A percentile compares a stretch with the other conserved stretches of the same genome.
Conservation (phyloP, 345 rosid species). For the Trapa bicornis region DNA sequence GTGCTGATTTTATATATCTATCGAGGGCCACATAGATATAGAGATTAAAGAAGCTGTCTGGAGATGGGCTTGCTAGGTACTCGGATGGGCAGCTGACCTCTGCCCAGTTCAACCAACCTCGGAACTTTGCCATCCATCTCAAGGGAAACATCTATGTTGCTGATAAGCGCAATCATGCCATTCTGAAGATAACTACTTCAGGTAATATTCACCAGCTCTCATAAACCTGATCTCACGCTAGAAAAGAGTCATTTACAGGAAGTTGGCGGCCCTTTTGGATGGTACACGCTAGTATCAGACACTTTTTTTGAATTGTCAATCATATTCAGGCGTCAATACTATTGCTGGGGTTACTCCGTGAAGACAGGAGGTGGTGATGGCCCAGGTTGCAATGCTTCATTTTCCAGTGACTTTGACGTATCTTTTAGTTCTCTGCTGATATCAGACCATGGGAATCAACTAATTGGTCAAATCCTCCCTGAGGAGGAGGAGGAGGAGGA, state of each 20-base stretch:
- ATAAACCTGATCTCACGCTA: background rate
- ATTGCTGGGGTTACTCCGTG: conserved; percentile 45
- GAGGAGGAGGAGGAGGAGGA: conserved; percentile 60
- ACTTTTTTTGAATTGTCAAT: background rate
- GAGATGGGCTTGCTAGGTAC: conserved; percentile 24
- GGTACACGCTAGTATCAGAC: background rate
- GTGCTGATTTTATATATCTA: background rate
- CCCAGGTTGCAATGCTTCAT: conserved; percentile 61
- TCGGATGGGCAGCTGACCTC: conserved; percentile 35
- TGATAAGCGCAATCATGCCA: conserved; percentile 37
- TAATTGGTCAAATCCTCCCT: conserved; percentile 46
- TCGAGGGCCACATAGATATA: conserved; percentile 17
- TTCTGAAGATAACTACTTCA: conserved; percentile 47
- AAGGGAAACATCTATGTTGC: conserved; percentile 65
- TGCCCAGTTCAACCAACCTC: conserved; percentile 41
- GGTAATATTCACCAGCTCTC: conserved; percentile 20
- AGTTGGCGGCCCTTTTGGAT: background rate
- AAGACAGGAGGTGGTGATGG: conserved; percentile 37
- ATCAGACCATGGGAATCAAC: conserved; percentile 46
- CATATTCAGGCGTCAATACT: conserved; percentile 39
- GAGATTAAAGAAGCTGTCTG: conserved; percentile 33
- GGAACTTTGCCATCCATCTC: conserved; percentile 39
- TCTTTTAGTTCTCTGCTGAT: conserved; percentile 47
- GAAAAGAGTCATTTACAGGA: background rate
- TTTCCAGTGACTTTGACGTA: conserved; percentile 47